phyloP scores from a whole-genome alignment of 768 basidiomycete genomes.

The Collybiopsis luxurians region DNA sequence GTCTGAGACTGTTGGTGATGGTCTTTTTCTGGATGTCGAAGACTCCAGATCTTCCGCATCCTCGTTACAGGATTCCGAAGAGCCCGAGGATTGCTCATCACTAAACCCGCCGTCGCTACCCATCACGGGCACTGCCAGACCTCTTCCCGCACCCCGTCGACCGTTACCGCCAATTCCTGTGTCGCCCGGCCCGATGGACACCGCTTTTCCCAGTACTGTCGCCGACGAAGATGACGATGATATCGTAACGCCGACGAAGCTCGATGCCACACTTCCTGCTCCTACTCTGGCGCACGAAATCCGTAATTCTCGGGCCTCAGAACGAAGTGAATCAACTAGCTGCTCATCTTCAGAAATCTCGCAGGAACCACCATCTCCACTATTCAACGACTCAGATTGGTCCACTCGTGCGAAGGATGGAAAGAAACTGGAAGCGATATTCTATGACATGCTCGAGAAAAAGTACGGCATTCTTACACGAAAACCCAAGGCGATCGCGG shows the following conservation, averaged over 20 bases:
- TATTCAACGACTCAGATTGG: constrained; percentile 26
- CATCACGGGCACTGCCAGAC: neutral
- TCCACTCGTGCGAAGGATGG: constrained; percentile 34
- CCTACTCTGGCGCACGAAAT: neutral
- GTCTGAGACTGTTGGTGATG: neutral
- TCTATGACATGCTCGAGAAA: constrained; percentile 53
- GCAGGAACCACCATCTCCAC: neutral
- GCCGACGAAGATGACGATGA: neutral
- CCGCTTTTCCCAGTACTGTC: neutral
- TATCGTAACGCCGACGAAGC: constrained; percentile 4
- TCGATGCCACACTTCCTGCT: neutral
- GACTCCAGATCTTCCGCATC: neutral
- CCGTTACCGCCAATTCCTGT: constrained; percentile 8
- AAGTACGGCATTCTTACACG: constrained; percentile 52
- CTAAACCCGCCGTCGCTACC: neutral
- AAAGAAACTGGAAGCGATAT: constrained; percentile 52
- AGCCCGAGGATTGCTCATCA: neutral
- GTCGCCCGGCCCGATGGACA: neutral
- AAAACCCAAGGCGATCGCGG: constrained; percentile 48
- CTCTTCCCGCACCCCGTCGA: constrained; percentile 10
- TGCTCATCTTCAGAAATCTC: neutral
- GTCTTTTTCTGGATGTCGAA: neutral
- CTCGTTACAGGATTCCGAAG: neutral
- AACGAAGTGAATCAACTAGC: neutral
- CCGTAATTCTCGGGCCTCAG: neutral